phyloP scores from a whole-genome alignment of 495 filamentous ascomycete species.

The Lepraria neglecta region DNA sequence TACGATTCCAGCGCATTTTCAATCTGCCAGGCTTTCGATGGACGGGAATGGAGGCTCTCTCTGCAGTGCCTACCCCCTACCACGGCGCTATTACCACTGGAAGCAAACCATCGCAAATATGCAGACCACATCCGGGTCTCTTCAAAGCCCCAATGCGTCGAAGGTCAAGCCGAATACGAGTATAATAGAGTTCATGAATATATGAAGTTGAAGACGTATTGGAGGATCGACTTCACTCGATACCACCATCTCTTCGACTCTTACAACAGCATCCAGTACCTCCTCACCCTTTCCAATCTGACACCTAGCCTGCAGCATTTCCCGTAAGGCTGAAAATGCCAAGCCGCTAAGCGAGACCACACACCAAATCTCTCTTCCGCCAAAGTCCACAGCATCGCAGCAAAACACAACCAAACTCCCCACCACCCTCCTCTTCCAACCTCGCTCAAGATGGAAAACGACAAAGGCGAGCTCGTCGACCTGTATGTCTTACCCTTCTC shows the following conservation, averaged over 20 bases:
- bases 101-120: not conserved
- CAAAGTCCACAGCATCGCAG: not conserved
- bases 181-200: no score
- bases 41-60: not conserved
- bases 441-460: conserved; percentile 74
- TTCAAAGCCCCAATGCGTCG: not conserved
- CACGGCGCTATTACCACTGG: not conserved
- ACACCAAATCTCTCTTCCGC: not conserved
- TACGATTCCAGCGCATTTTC: not conserved
- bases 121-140: not conserved
- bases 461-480: conserved; percentile 98
- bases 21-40: not conserved
- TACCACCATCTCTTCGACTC: not conserved
- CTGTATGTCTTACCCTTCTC: conserved; percentile 53
- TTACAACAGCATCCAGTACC: not conserved
- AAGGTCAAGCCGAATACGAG: not conserved
- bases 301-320: no score
- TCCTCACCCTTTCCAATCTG: no score
- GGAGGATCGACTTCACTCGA: not conserved
- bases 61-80: not conserved
- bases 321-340: not conserved
- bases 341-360: not conserved
- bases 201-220: not conserved
- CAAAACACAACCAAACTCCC: not conserved
- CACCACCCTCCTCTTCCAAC: not conserved